Base-by-base conservation (phyloP, 768 basidiomycete species). In the Amanita polypyramis region DNA sequence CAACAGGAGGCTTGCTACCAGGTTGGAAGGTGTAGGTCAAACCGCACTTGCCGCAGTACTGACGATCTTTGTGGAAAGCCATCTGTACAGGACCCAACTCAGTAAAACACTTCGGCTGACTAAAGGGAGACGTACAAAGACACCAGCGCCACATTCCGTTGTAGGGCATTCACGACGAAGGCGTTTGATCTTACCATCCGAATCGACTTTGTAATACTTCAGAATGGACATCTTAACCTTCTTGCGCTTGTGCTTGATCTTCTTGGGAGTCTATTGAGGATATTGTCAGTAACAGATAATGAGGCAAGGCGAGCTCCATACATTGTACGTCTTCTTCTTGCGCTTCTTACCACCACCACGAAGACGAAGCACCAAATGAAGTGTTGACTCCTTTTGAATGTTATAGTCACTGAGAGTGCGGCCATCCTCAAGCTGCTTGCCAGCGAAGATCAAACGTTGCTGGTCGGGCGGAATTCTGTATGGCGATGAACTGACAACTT, bases 201-300 rank as follows among this genome's bases (percentile, higher is more conserved):
- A 94, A 72, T 97, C 95, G 59, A 99, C 94, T 75, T 96, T 95
- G 78, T 97, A 99, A 80, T 96, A 99, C 74, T 98, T 98, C 68
- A 99, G 77, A 73, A 98, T 96, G 62, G 93, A 74, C 92, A 99
- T 97, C 85, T 97, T 98, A 77, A 95, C 91, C 79, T 97, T 96
- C 80, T 98, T 97, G 70, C 87, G 85, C 82, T 96, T 96, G 77
- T 95, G 94, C 85, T 96, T 98, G 80, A 96, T 82, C 80, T 97
- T 97, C 80, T 95, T 96, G 69, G 92, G 93, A 62, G 92, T 95
- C 85, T 88, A 58, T 12, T 57, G 43, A 27, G 51, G 1, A 41
- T 11, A 2, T 4, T 36, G n/a, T 30, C 17, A 10, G n/a, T 33
- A 25, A 14, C n/a, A 19, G 27, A 20, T 1, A 14, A 29, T 8